These are phyloP conservation scores for Malbranchea cinnamomea DNA, from an alignment of 2,329 filamentous ascomycete species.

Conservation along the genomic window DNA sequence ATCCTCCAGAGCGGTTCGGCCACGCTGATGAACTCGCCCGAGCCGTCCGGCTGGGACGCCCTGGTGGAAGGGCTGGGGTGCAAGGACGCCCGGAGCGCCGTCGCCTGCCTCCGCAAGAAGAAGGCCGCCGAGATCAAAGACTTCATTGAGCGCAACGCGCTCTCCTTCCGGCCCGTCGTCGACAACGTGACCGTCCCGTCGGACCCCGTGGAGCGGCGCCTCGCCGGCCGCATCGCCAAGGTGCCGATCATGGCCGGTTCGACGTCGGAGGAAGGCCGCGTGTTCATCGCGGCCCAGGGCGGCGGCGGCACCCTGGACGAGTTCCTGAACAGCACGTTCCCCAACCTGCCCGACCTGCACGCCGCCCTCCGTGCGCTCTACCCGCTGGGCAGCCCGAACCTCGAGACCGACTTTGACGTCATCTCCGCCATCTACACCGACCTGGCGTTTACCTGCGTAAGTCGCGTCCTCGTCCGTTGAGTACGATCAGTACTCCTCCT, in stretches of 20 bases:
- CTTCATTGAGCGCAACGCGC: slow-evolving; percentile 16
- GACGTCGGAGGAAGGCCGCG: slow-evolving; percentile 22
- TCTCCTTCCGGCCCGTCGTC: slow-evolving; percentile 17
- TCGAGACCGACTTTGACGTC: slow-evolving; percentile 14
- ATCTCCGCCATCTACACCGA: slow-evolving; percentile 16
- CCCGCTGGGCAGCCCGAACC: slow-evolving; percentile 8
- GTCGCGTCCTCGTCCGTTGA: background rate
- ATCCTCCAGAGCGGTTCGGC: too few relatives aligned
- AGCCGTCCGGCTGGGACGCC: background rate
- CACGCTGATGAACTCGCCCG: too few relatives aligned
- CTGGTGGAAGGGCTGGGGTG: background rate
- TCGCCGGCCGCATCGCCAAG: slow-evolving; percentile 17
- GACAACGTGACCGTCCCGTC: slow-evolving; percentile 20
- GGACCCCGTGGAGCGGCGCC: slow-evolving; percentile 14
- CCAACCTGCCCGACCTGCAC: slow-evolving; percentile 12
- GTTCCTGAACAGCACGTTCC: slow-evolving; percentile 10
- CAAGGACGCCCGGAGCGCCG: background rate
- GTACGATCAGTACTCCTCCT: background rate
- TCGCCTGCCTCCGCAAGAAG: slow-evolving; percentile 1
- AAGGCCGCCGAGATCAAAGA: slow-evolving; percentile 14
- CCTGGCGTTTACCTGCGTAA: slow-evolving; percentile 15
- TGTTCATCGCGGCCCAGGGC: slow-evolving; percentile 14
- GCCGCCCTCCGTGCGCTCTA: slow-evolving; percentile 15
- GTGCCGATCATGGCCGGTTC: slow-evolving; percentile 21
- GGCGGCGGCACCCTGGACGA: slow-evolving; percentile 11